These are phyloP conservation scores for Saccharomycopsis hybrid DNA, from an alignment of 1,139 yeast species.

Conservation along the genomic window DNA sequence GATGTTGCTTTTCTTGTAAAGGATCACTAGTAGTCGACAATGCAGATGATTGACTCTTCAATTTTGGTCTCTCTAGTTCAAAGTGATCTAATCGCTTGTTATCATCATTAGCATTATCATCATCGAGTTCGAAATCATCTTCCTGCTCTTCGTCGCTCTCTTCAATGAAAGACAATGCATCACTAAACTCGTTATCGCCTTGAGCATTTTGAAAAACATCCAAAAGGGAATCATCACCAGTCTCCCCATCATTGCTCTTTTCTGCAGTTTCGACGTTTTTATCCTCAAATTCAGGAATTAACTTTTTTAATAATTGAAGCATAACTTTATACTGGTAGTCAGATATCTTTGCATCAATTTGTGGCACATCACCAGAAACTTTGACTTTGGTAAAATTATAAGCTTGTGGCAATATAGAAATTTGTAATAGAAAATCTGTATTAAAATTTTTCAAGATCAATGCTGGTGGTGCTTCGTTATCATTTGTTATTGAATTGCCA, in stretches of 20 bases:
- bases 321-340: slow-evolving; percentile 87
- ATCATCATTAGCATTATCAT: too few relatives aligned
- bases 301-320: slow-evolving; percentile 66
- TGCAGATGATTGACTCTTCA: neutral
- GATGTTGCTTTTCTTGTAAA: slow-evolving; percentile 11
- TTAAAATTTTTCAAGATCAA: slow-evolving; percentile 71
- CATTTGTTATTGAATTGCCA: slow-evolving; percentile 25
- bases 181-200: slow-evolving; percentile 27
- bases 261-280: slow-evolving; percentile 27
- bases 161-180: slow-evolving; percentile 19
- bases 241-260: slow-evolving; percentile 35
- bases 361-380: slow-evolving; percentile 77
- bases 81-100: too few relatives aligned
- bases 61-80: neutral
- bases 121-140: neutral
- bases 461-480: slow-evolving; percentile 30
- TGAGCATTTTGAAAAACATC: slow-evolving; percentile 14
- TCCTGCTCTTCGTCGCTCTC: slow-evolving; percentile 15
- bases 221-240: slow-evolving; percentile 23
- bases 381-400: slow-evolving; percentile 64
- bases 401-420: slow-evolving; percentile 82
- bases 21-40: neutral
- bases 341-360: slow-evolving; percentile 62
- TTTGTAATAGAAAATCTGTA: slow-evolving; percentile 64
- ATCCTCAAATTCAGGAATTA: slow-evolving; percentile 55